Base-by-base conservation (phyloP, 2,329 filamentous ascomycete species). In the Paecilomyces variotii region DNA sequence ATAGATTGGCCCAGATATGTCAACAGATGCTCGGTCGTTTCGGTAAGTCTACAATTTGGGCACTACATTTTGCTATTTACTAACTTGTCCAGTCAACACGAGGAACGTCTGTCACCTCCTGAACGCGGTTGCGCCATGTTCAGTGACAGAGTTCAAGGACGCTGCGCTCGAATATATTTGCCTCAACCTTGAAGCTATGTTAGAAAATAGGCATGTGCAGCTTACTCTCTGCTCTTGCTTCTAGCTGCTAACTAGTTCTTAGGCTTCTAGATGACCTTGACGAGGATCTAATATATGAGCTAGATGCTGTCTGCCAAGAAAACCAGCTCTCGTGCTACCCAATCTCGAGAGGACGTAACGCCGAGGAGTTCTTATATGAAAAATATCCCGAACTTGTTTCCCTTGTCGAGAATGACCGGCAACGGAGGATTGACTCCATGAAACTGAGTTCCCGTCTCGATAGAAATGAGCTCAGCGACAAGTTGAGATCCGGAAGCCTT, bases 141-240 rank as follows among this genome's bases (percentile, higher is more conserved):
- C 88, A 0, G 86, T 96, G 4, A 85, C 84, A 0, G 85, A 89
- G 58, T 97, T 99, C 77, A 96, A 96, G 72, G 84, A 94, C 64
- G 88, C 89, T 9, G 90, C 89, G 0, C 78, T 97, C 30, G 90
- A 96, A 71, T 99, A 97, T 69, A 85, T 97, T 25, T 96, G 91
- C 67, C 78, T 96, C 52, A 95, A 96, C 67, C 80, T 97, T 59
- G 94, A 99, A 72, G 85, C 87, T 5, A 90, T 97, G 82, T 84
- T 99, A 55, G 91, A 97, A 68, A 96, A 96, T 62, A 88, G 90
- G 77, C 80, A 70, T 65, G 73, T 66, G 34, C n/a, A 26, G 39
- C 39, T 56, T 30, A 24, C 9, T 7, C 32, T 32, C 11, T 30
- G 24, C 32, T 5, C 30, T 1, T 14, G 7, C 45, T 12, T n/a